Evolutionary conservation across 164 flowering plant genomes (phyloP), one percentile per base, ranked within the genome.

Genomic region (Cinnamomum micranthum): DNA sequence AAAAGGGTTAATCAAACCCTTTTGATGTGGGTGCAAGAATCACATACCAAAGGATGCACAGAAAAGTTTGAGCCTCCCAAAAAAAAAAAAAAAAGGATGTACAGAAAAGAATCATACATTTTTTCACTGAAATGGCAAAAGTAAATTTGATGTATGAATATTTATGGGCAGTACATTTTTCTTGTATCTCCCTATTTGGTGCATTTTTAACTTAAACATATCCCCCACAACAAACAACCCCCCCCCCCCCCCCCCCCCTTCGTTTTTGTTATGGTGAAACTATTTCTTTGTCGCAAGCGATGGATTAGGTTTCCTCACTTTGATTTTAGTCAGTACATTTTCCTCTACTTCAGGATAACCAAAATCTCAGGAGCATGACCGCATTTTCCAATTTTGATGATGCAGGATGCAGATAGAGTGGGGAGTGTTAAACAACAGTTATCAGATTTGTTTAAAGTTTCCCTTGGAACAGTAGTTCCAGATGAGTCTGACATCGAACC

Each of bases 351-450:
- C 12, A 66, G 14, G 19, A 12, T 27, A 15, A 31, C 41, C 35
- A 25, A 25, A 27, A 15, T 66, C 14, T 17, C 12, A 66, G 35
- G 20, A 27, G 27, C 35, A 66, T 66, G 59, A 17, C 59, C 20
- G 27, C 31, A 33, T 66, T 66, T 66, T 14, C 35, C 28, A 3
- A 47, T 50, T 19, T 24, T 51, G 52, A 41, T 41, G 74, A 66
- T 4, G 17, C 83, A 89, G 91, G 91, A 80, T 4, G 83, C 84
- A 69, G 89, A 88, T 65, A 72, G 71, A 74, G 31, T 41, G 7
- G 97, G 94, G 13, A 91, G 82, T 77, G 78, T 88, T 27, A 95
- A 88, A 86, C 82, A 85, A 63, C 87, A 84, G 71, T 24, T 95
- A 24, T 85, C 88, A 9, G 86, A 85, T 65, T 66, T 95, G 68